A percentile compares a stretch with the other conserved stretches of the same genome.
Conservation (phyloP, 192 early-diverging fungal genomes). For the Kickxella alabastrina region DNA sequence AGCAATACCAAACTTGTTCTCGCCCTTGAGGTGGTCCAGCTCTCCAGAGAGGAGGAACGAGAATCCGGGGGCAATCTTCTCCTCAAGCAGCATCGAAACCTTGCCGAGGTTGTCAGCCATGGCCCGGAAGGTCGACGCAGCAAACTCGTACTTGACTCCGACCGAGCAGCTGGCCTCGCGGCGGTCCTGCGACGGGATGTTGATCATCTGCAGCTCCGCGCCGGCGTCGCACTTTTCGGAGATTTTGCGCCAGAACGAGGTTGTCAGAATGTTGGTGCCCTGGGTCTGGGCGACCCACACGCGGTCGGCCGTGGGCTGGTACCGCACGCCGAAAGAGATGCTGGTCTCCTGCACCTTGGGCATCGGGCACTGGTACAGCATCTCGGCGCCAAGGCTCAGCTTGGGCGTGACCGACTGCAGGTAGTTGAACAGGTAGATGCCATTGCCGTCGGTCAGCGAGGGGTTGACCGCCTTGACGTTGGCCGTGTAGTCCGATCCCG, state of each 20-base stretch:
- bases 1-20: slow-evolving; percentile 81
- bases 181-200: slow-evolving; percentile 59
- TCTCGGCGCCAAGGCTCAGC: slow-evolving; percentile 81
- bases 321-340: slow-evolving; percentile 69
- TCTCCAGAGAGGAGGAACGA: slow-evolving; percentile 88
- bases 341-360: slow-evolving; percentile 75
- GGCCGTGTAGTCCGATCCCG: slow-evolving; percentile 80
- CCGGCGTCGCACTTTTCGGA: slow-evolving; percentile 93
- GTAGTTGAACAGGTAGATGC: slow-evolving; percentile 83
- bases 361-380: slow-evolving; percentile 77
- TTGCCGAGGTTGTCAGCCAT: slow-evolving; percentile 87
- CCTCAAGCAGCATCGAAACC: slow-evolving; percentile 85
- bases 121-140: slow-evolving; percentile 86
- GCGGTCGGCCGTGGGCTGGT: slow-evolving; percentile 63
- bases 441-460: slow-evolving; percentile 83
- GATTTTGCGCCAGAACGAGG: slow-evolving; percentile 85
- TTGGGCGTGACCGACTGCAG: slow-evolving; percentile 85
- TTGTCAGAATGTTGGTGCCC: slow-evolving; percentile 64
- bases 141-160: slow-evolving; percentile 97
- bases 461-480: slow-evolving; percentile 96
- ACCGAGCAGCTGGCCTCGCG: slow-evolving; percentile 89
- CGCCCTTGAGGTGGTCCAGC: slow-evolving; percentile 92
- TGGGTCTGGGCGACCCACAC: slow-evolving; percentile 67
- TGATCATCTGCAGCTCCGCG: slow-evolving; percentile 78
- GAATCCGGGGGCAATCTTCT: slow-evolving; percentile 92